Base-by-base conservation (phyloP, 148 eudicot genomes). In the Nepenthes mirabilis region DNA sequence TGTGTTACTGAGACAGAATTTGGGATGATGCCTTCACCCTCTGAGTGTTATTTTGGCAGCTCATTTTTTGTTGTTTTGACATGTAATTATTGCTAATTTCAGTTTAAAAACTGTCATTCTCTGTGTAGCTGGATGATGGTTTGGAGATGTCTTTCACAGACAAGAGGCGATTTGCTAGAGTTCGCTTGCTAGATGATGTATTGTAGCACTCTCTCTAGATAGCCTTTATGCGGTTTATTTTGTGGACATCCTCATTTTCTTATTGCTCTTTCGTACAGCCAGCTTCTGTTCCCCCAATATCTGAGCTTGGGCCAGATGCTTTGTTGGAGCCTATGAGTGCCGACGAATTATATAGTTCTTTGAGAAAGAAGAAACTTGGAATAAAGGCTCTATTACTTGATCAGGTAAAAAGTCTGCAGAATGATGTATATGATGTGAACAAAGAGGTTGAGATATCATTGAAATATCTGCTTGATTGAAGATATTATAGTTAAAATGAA, bases 241-340 rank as follows among this genome's bases (percentile, higher is more conserved):
- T 58, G 56, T 5, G 34, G 12, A 14, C 23, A 59, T 33, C 36
- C 53, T 56, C 13, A 1, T 68, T 52, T 57, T 56, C 43, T 65
- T 2, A 6, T 47, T 65, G 14, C 23, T 23, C 23, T 23, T 65
- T 56, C 37, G 12, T 62, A 55, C 85, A 93, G 99, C 99, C 99
- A 52, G 75, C 74, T 65, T 73, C 81, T 62, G 79, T 66, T 56
- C 85, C 82, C 33, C 99, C 99, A 43, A 86, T 93, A 71, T 93
- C 91, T 47, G 99, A 82, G 74, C 99, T 93, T 75, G 99, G 99
- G 72, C 95, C 91, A 56, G 99, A 93, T 86, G 89, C 96, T 61
- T 70, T 93, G 14, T 63, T 79, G 68, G 87, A 88, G 68, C 96
- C 85, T 62, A 70, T 86, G 91, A 74, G 83, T 50, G 68, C 65